Conservation (phyloP, 805 yeast species). For the Candida palmyrensis region DNA sequence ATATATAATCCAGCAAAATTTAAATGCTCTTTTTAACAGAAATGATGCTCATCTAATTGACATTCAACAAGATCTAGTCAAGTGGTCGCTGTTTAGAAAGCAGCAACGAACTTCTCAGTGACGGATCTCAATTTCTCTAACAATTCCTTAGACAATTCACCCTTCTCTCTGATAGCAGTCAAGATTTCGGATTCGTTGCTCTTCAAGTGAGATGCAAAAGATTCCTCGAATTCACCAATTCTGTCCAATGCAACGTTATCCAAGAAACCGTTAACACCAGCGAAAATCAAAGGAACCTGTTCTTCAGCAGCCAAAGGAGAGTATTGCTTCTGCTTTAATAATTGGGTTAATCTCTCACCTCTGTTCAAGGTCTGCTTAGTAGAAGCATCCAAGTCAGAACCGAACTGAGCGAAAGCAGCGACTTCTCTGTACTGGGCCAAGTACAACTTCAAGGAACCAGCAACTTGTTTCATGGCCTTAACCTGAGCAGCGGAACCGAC, state of each 20-base stretch:
- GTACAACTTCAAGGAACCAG: conserved; percentile 99
- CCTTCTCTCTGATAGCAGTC: conserved; percentile 78
- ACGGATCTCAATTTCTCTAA: conserved; percentile 85
- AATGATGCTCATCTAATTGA: neutral
- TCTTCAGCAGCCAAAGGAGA: conserved; percentile 97
- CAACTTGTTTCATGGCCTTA: conserved; percentile 99
- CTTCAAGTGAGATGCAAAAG: conserved; percentile 89
- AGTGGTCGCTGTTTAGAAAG: conserved; percentile 48
- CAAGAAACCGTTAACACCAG: conserved; percentile 99
- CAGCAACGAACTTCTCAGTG: conserved; percentile 87
- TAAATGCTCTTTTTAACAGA: neutral
- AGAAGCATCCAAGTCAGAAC: conserved; percentile 99
- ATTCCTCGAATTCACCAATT: conserved; percentile 86
- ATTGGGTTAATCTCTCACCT: conserved; percentile 99
- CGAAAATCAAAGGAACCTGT: conserved; percentile 97
- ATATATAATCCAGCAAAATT: no score
- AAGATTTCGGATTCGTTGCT: conserved; percentile 83
- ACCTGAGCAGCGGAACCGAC: conserved; percentile 99
- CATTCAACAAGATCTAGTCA: no score
- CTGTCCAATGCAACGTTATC: conserved; percentile 81
- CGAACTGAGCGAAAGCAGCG: conserved; percentile 99
- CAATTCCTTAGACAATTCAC: conserved; percentile 84
- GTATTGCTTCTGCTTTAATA: conserved; percentile 97
- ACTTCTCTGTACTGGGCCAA: conserved; percentile 99
- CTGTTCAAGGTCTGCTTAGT: conserved; percentile 98